Percentiles rank a stretch among this genome's conserved stretches.
phyloP scores from a whole-genome alignment of 1,139 yeast species.

The Hansenula sp. region DNA sequence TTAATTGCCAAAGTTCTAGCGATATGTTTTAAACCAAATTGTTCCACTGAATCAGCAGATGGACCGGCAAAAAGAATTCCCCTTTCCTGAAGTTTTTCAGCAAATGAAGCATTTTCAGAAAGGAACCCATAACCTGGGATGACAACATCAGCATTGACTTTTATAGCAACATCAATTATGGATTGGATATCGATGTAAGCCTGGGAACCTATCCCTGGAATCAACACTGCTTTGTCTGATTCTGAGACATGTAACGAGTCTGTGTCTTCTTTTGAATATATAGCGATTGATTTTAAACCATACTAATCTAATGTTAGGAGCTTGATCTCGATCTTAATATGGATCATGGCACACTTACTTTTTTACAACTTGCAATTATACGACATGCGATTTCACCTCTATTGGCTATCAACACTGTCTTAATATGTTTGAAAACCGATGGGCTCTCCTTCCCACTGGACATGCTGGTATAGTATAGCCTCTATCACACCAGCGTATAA shows the following conservation, averaged over 20 bases:
- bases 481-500: too few species aligned
- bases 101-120: conserved; percentile 40
- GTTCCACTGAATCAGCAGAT: conserved; percentile 31
- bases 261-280: conserved; percentile 39
- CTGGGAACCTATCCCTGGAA: conserved; percentile 35
- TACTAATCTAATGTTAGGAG: conserved; percentile 7
- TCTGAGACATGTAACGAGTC: conserved; percentile 36
- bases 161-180: conserved; percentile 36
- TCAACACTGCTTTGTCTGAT: conserved; percentile 29
- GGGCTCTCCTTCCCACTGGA: neutral
- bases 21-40: conserved; percentile 33
- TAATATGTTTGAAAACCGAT: conserved; percentile 21
- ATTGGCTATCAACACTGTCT: conserved; percentile 38
- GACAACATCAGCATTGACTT: conserved; percentile 35
- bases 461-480: too few species aligned
- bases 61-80: conserved; percentile 44
- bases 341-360: conserved; percentile 4
- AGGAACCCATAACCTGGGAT: conserved; percentile 45
- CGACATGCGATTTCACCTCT: conserved; percentile 46
- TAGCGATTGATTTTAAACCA: conserved; percentile 35
- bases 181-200: conserved; percentile 41
- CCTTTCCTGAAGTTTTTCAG: conserved; percentile 31
- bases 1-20: conserved; percentile 30
- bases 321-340: neutral
- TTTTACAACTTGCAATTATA: conserved; percentile 35